Evolutionary conservation across 202 grass and related monocot genomes (phyloP).

Genomic region (Digitaria exilis): DNA sequence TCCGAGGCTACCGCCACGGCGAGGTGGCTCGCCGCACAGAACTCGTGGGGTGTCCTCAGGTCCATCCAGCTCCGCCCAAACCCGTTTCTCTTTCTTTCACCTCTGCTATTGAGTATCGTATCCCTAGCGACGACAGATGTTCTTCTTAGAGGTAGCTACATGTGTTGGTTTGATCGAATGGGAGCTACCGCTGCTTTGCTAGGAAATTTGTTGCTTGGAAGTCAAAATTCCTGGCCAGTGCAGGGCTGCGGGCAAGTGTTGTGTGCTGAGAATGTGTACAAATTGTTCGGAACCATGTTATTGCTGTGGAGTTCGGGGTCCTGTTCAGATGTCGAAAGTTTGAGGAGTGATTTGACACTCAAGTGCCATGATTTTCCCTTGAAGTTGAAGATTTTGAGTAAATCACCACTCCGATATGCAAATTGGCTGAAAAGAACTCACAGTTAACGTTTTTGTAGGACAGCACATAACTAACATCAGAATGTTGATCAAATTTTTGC

Average conservation of each 20-base stretch:
- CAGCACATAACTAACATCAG: neutral
- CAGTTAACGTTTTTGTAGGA: neutral
- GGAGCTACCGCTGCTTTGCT: neutral
- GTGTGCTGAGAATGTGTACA: neutral
- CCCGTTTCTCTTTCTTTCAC: neutral
- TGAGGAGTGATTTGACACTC: neutral
- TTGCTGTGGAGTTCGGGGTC: neutral
- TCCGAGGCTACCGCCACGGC: slow-evolving; percentile 67
- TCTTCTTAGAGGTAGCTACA: neutral
- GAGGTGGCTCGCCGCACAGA: slow-evolving; percentile 79
- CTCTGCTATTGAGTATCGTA: neutral
- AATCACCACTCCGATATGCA: neutral
- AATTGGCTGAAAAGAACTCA: neutral
- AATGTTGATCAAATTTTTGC: neutral
- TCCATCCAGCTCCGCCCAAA: slow-evolving; percentile 6
- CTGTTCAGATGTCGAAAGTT: neutral
- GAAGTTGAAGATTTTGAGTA: neutral
- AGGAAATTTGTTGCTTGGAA: neutral
- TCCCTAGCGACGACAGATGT: neutral
- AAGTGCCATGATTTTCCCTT: neutral
- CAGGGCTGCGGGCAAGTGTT: neutral
- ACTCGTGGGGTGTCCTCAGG: slow-evolving; percentile 96
- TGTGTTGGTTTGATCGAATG: neutral
- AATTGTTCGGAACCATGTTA: neutral
- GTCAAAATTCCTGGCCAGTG: neutral